Evolutionary conservation across 108 stramenopile genomes (phyloP), one percentile per base, ranked within the genome.

Genomic region (Chaetoceros muelleri): DNA sequence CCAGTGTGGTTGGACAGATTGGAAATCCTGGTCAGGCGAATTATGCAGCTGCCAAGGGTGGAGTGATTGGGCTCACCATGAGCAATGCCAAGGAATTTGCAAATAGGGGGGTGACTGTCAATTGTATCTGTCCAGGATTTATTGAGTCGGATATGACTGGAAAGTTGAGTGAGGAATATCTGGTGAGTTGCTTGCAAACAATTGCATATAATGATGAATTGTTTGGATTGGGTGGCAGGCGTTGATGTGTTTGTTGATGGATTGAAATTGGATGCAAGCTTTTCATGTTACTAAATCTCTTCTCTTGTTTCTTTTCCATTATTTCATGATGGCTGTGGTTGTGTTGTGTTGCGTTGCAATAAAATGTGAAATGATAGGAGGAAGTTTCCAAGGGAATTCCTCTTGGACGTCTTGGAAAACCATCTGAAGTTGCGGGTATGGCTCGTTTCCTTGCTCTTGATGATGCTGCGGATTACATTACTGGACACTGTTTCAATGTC

Each of bases 21-120:
- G 96, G 96, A 55, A 98, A 98, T 61, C 85, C 94, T 46, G 91
- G 91, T 62, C 94, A 95, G 69, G 94, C 94, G 28, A 95, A 95
- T 83, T 95, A 95, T 49, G 87, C 90, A 3, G 90, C 94, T 29
- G 87, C 94, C 61, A 95, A 95, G 76, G 94, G 84, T 24, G 94
- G 94, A 53, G 90, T 95, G 21, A 78, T 92, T 53, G 94, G 80
- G 30, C 73, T 95, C 63, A 80, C 82, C 54, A 87, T 79, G 84
- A 71, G 83, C 30, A 87, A 90, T 61, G 94, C 94, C 34, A 92
- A 90, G 74, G 94, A 92, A 70, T 92, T 95, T 65, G 72, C 90
- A 25, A 56, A 65, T 1, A 78, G 88, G 53, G 78, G 82, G 34
- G 63, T 92, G 31, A 78, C 78, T 28, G 94, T 90, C 29, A 95